Base-by-base conservation (phyloP, 179 eudicot genomes). In the Nepenthes alata region DNA sequence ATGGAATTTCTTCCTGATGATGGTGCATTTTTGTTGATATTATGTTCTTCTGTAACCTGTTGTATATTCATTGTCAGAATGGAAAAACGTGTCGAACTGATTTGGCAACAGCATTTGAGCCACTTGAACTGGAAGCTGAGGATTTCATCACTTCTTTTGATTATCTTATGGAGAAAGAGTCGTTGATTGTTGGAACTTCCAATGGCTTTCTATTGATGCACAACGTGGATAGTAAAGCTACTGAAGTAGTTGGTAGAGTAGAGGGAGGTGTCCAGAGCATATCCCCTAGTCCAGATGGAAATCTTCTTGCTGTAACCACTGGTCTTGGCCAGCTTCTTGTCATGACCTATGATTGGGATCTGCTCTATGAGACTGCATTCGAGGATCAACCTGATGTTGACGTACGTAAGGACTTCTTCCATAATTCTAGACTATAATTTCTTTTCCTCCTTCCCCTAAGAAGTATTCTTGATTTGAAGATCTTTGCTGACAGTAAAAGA, bases 271-370 rank as follows among this genome's bases (percentile, higher is more conserved):
- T 91, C 55, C 83, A 75, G 77, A 86, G 93, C 79, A 77, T 93
- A 58, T 83, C 91, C 13, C 87, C 95, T 16, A 93, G 98, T 72
- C 98, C 98, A 35, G 96, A 93, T 73, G 98, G 98, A 51, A 96
- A 89, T 79, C 76, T 93, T 71, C 93, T 89, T 60, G 89, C 83
- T 37, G 77, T 93, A 59, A 73, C 88, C 44, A 84, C 96, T 67
- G 96, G 95, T 65, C 75, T 80, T 53, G 88, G 96, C 58, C 93
- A 93, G 81, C 70, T 89, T 51, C 74, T 93, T 50, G 85, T 93
- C 57, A 86, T 93, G 89, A 89, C 91, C 75, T 93, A 78, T 75
- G 98, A 83, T 72, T 93, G 96, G 98, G 98, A 93, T 48, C 72
- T 93, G 71, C 61, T 93, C 61, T 84, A 85, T 59, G 98, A 93